phyloP scores from a whole-genome alignment of 176 grass and related monocot genomes.

The Elaeis guineensis region DNA sequence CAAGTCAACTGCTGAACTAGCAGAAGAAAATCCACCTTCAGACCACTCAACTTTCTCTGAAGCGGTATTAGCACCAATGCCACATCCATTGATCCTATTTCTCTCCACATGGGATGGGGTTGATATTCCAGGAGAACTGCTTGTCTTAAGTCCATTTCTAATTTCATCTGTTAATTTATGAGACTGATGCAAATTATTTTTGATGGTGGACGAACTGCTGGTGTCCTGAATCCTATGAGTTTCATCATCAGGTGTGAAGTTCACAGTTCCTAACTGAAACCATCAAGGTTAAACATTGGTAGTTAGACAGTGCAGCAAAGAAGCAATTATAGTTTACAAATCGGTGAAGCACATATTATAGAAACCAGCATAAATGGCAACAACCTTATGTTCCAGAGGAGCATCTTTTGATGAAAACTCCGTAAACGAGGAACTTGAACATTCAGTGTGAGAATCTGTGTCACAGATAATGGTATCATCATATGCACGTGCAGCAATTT shows the following conservation, averaged over 20 bases:
- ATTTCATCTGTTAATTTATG: slow-evolving; percentile 49
- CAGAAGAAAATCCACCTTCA: slow-evolving; percentile 36
- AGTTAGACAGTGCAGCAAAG: too few relatives aligned
- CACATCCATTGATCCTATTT: slow-evolving; percentile 25
- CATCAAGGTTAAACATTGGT: neutral
- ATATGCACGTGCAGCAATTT: slow-evolving; percentile 27
- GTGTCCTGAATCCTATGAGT: slow-evolving; percentile 36
- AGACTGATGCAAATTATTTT: slow-evolving; percentile 32
- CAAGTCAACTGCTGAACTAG: slow-evolving; percentile 27
- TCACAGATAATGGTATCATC: slow-evolving; percentile 23
- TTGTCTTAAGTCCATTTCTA: slow-evolving; percentile 62
- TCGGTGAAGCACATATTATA: slow-evolving; percentile 7
- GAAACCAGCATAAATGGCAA: slow-evolving; percentile 7
- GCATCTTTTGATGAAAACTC: slow-evolving; percentile 40
- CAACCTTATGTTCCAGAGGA: slow-evolving; percentile 12
- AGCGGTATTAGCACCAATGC: slow-evolving; percentile 37
- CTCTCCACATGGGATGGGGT: slow-evolving; percentile 16
- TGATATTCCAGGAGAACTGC: slow-evolving; percentile 27
- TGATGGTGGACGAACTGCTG: slow-evolving; percentile 34
- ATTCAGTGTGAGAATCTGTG: slow-evolving; percentile 24
- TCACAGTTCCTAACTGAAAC: slow-evolving; percentile 21
- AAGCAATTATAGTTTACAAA: neutral
- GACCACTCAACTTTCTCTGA: slow-evolving; percentile 44
- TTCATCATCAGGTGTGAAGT: slow-evolving; percentile 22
- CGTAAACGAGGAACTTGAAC: neutral